Base-by-base conservation (phyloP, 139 green algal species). In the Tetradesmus lagerheimii region DNA sequence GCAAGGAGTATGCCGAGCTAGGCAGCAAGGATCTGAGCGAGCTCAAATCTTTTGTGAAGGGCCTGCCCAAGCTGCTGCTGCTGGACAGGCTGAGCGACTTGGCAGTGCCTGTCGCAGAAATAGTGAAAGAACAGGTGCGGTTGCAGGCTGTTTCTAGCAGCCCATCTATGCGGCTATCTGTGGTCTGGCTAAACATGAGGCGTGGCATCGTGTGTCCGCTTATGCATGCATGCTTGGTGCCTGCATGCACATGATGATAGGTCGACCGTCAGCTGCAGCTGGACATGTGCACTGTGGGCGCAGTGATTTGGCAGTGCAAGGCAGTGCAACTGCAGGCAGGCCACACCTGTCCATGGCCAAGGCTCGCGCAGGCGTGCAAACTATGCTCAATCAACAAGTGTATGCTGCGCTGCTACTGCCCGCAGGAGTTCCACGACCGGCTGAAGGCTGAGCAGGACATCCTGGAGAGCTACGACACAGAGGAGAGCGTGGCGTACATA, bases 381-480 rank as follows among this genome's bases (percentile, higher is more conserved):
- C 47, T 16, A 62, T 20, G 8, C 47, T 62, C 12, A 16, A 23
- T 2, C 47, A 16, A 20, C n/a, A 62, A 20, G 12, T 62, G 1
- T 62, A 1, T 62, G 14, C 25, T 16, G 57, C 16, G 23, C 57
- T 71, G 57, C 16, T 31, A 8, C 38, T 34, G n/a, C n/a, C 27
- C 64, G 66, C 86, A 83, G 74, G 18, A 77, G 16, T 94, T 97
- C 80, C 92, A 94, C 64, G 92, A 93, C 81, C 90, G 93, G 16
- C 82, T 98, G 2, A 89, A 90, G 23, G 87, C 93, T n/a, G 97
- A 98, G 89, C 92, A 96, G 71, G 90, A 91, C 75, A 88, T 96
- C 64, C 89, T 98, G 53, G 96, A 98, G 57, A 93, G 93, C 8
- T 91, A 93, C 57, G 90, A 93, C 31, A 27, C 91, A 4, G 94